Conservation (phyloP, 202 grass and related monocot species). For the Digitaria exilis region DNA sequence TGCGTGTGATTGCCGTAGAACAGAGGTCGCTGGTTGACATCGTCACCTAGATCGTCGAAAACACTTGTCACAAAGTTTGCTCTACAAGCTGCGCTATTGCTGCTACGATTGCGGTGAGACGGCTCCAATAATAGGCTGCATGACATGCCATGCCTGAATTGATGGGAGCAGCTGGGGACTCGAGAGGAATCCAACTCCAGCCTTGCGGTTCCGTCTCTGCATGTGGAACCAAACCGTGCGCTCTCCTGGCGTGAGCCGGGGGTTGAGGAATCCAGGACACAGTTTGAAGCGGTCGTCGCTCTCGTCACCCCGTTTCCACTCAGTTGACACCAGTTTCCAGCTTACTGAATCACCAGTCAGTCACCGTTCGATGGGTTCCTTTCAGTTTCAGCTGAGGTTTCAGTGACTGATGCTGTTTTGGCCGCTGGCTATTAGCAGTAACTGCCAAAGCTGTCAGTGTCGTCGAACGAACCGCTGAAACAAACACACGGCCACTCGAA, state of each 20-base stretch:
- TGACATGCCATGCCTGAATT: neutral
- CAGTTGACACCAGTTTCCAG: neutral
- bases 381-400: neutral
- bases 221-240: constrained; percentile 2
- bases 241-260: neutral
- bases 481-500: neutral
- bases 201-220: neutral
- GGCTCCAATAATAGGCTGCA: neutral
- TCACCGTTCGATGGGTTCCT: neutral
- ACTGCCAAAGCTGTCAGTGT: neutral
- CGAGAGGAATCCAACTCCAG: neutral
- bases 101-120: neutral
- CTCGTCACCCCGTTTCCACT: neutral
- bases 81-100: neutral
- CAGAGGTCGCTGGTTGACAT: neutral
- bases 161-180: neutral
- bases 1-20: neutral
- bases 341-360: neutral
- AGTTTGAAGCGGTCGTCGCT: neutral
- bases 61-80: neutral
- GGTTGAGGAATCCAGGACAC: neutral
- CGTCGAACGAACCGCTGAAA: neutral
- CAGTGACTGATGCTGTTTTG: neutral
- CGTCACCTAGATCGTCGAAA: neutral
- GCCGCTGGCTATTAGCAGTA: neutral